phyloP scores from a whole-genome alignment of 2,329 filamentous ascomycete genomes.

The Xylariaceae sp. region DNA sequence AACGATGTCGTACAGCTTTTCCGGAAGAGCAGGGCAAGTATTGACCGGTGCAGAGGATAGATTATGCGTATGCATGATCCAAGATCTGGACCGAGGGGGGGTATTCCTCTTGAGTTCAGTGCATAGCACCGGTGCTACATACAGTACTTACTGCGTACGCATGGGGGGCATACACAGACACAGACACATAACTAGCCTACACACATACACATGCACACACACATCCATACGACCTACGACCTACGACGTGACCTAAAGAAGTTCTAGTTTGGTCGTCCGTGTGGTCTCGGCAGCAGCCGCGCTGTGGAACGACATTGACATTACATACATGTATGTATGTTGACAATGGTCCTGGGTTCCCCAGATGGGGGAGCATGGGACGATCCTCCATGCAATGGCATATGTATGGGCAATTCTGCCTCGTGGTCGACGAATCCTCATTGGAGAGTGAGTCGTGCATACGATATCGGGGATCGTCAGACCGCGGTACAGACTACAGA shows the following conservation, averaged over 20 bases:
- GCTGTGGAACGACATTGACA: background rate
- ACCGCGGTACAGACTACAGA: too few relatives aligned
- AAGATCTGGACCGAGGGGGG: slow-evolving; percentile 1
- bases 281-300: background rate
- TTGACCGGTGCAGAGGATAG: slow-evolving; percentile 2
- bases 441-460: too few relatives aligned
- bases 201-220: too few relatives aligned
- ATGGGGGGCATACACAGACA: too few relatives aligned
- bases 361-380: background rate
- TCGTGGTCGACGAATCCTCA: background rate
- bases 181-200: too few relatives aligned
- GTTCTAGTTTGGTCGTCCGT: background rate
- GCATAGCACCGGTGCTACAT: background rate
- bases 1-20: background rate
- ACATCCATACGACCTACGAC: too few relatives aligned
- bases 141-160: too few relatives aligned
- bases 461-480: too few relatives aligned
- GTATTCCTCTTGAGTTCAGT: background rate
- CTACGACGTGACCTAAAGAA: background rate
- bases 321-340: background rate
- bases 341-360: background rate
- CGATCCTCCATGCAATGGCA: background rate
- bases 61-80: background rate
- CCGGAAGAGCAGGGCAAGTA: background rate
- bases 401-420: background rate